phyloP scores from a whole-genome alignment of 805 yeast genomes.

The Millerozyma miso region DNA sequence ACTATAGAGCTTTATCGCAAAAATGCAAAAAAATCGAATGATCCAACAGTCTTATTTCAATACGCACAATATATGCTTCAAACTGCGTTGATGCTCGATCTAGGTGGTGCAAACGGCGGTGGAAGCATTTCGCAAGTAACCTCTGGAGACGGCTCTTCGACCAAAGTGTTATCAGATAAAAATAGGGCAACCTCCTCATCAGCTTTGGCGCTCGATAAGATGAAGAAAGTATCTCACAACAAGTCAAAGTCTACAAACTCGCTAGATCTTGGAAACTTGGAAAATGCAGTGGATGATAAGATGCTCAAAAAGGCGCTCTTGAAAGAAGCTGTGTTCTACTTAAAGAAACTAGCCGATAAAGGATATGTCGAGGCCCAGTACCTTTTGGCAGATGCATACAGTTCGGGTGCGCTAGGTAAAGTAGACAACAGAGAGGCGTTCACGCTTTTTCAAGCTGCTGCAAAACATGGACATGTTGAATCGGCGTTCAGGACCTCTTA shows the following conservation, averaged over 20 bases:
- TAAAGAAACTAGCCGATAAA: slow-evolving; percentile 68
- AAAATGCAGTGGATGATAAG: slow-evolving; percentile 17
- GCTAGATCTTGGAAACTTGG: slow-evolving; percentile 13
- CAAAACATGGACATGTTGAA: slow-evolving; percentile 90
- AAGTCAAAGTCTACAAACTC: slow-evolving; percentile 19
- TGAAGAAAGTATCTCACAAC: slow-evolving; percentile 12
- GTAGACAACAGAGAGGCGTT: slow-evolving; percentile 76
- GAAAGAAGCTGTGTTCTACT: slow-evolving; percentile 70
- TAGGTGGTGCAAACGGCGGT: slow-evolving; percentile 9
- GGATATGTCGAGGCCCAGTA: slow-evolving; percentile 91
- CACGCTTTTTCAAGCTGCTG: slow-evolving; percentile 76
- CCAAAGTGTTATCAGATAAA: slow-evolving; percentile 7
- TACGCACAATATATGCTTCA: slow-evolving; percentile 89
- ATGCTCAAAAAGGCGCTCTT: slow-evolving; percentile 51
- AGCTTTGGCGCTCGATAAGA: slow-evolving; percentile 4
- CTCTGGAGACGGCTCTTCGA: slow-evolving; percentile 17
- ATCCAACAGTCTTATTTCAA: slow-evolving; percentile 82
- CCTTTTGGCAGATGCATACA: slow-evolving; percentile 81
- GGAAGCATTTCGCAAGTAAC: slow-evolving; percentile 9
- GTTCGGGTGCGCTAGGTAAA: slow-evolving; percentile 81
- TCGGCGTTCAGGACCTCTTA: slow-evolving; percentile 87
- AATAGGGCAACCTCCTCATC: slow-evolving; percentile 4
- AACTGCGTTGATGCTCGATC: slow-evolving; percentile 65
- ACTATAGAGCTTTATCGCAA: slow-evolving; percentile 84
- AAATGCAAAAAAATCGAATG: slow-evolving; percentile 80